Base-by-base conservation (phyloP, 352 stramenopile species). In the Bremia lactucae region DNA sequence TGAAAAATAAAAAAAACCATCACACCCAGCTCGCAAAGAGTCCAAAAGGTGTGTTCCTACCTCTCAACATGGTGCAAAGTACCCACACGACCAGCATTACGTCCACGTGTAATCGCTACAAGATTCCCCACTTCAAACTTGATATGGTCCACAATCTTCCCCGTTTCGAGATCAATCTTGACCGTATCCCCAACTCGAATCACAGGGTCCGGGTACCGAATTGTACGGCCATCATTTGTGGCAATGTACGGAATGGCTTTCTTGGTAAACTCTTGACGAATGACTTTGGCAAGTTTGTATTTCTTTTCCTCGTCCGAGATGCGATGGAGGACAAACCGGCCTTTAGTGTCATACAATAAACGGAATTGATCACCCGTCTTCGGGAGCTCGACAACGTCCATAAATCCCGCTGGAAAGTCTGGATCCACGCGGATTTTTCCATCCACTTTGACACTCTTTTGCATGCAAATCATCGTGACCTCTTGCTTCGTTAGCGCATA, bases 271-370 rank as follows among this genome's bases (percentile, higher is more conserved):
- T 95, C 90, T 51, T 97, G 72, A 47, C 77, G 73, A 61, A 96
- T 97, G 24, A 99, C 89, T 70, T 96, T 97, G 69, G 89, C 97
- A 44, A 99, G 95, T 88, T 99, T 99, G 83, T 88, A 99, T 62
- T 94, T 90, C 53, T 95, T 94, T 80, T 98, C 96, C 53, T 98
- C 85, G 49, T 95, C 76, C 42, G 90, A 83, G 55, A 99, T 87
- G 44, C 90, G 81, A 81, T 98, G 95, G 37, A 99, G 77, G 48
- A 98, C 87, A 58, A 99, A 99, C 54, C 96, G 90, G 71, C 96
- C 95, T 86, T 99, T 99, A 46, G 80, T 95, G 72, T 99, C 96
- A 77, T 97, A 99, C 36, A 99, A 42, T 4, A 99, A 74, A 58
- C 96, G 94, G 84, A 98, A 99, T 48, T 86, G 65, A 75, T 99